A percentile compares a stretch with the other conserved stretches of the same genome.
phyloP scores from a whole-genome alignment of 1,139 yeast genomes.

The Nakaseomyces uthaithaninus region DNA sequence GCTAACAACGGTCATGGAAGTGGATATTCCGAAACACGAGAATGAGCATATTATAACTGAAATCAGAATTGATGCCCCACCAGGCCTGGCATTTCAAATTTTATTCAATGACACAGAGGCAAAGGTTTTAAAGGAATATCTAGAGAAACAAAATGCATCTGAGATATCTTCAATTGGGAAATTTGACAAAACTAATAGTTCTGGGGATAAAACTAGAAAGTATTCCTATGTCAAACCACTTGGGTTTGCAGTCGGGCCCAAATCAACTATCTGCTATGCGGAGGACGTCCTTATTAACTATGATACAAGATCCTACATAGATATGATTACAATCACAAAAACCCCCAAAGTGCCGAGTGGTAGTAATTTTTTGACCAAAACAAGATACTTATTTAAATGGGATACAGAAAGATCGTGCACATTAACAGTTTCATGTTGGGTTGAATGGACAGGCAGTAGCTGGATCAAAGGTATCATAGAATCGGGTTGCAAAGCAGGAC shows the following conservation, averaged over 20 bases:
- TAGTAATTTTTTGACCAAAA: slow-evolving; percentile 62
- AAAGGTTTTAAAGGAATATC: slow-evolving; percentile 43
- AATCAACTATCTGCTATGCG: slow-evolving; percentile 73
- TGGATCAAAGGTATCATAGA: slow-evolving; percentile 93
- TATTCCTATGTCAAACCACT: slow-evolving; percentile 63
- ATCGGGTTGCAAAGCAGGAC: slow-evolving; percentile 85
- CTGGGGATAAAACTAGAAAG: slow-evolving; percentile 30
- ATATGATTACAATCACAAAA: slow-evolving; percentile 57
- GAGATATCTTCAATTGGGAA: slow-evolving; percentile 49
- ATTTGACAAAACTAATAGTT: slow-evolving; percentile 36
- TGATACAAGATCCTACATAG: slow-evolving; percentile 43
- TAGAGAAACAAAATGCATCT: slow-evolving; percentile 60
- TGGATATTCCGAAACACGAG: background rate
- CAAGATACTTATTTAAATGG: slow-evolving; percentile 70
- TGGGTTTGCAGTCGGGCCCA: slow-evolving; percentile 80
- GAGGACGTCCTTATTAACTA: slow-evolving; percentile 63
- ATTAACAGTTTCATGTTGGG: slow-evolving; percentile 52
- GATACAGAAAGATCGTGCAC: slow-evolving; percentile 56
- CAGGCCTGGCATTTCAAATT: slow-evolving; percentile 64
- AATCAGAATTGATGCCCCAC: slow-evolving; percentile 54
- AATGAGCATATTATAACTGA: slow-evolving; percentile 49
- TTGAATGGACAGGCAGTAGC: slow-evolving; percentile 88
- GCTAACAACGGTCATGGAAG: background rate
- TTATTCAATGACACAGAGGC: slow-evolving; percentile 63
- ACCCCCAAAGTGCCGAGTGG: slow-evolving; percentile 98